Conservation (phyloP, 495 filamentous ascomycete species). For the Articulospora tetracladia region DNA sequence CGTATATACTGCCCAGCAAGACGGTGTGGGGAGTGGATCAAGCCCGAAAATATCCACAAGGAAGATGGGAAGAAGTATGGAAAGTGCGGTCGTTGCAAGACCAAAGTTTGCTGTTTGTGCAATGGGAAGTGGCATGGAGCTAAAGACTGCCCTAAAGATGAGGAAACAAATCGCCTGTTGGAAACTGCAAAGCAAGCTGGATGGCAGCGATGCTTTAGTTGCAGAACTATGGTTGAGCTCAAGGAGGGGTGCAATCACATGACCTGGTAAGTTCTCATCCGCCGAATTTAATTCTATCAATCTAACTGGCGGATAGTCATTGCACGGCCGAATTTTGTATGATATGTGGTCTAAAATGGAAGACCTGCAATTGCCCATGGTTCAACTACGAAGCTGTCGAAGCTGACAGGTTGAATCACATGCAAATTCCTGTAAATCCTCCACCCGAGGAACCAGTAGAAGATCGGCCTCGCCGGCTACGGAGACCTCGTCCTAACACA, state of each 20-base stretch:
- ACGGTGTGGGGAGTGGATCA: constrained; percentile 73
- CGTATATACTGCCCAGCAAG: constrained; percentile 69
- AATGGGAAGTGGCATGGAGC: constrained; percentile 67
- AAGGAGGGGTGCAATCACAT: constrained; percentile 83
- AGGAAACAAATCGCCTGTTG: constrained; percentile 59
- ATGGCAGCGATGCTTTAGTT: constrained; percentile 74
- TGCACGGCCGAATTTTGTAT: constrained; percentile 83
- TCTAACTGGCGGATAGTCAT: constrained; percentile 41
- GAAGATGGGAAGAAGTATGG: constrained; percentile 50
- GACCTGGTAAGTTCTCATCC: constrained; percentile 56
- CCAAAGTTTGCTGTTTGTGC: constrained; percentile 69
- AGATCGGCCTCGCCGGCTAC: constrained; percentile 12
- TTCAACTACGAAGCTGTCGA: constrained; percentile 65
- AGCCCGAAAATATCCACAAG: constrained; percentile 57
- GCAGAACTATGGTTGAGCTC: constrained; percentile 71
- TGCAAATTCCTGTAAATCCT: constrained; percentile 41
- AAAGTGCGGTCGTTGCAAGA: constrained; percentile 64
- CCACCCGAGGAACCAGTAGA: constrained; percentile 11
- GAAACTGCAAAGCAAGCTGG: constrained; percentile 67
- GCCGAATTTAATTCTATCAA: not conserved
- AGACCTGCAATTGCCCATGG: constrained; percentile 76
- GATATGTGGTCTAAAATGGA: constrained; percentile 75
- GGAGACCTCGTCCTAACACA: constrained; percentile 35
- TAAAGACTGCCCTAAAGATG: constrained; percentile 67
- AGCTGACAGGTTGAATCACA: constrained; percentile 52